Conservation (phyloP, 1,284 basidiomycete genomes). For the Puccinia coronata region DNA sequence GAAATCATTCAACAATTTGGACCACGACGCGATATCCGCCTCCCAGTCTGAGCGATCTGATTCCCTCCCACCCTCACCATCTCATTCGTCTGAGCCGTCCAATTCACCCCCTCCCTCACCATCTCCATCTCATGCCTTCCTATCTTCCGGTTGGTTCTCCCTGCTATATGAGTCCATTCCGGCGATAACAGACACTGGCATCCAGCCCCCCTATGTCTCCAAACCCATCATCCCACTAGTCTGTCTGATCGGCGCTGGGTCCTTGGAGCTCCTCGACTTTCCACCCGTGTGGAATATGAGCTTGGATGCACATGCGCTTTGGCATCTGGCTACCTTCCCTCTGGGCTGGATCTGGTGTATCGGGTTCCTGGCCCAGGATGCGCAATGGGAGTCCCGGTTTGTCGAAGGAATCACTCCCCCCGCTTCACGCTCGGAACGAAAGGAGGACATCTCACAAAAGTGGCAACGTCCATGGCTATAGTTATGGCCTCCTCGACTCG, state of each 20-base stretch:
- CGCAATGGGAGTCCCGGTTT: conserved; percentile 39
- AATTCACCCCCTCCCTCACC: conserved; percentile 51
- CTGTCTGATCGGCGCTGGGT: conserved; percentile 71
- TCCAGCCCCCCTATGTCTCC: conserved; percentile 57
- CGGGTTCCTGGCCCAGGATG: conserved; percentile 49
- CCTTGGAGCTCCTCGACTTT: conserved; percentile 89
- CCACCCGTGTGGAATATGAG: conserved; percentile 64
- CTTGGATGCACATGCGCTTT: conserved; percentile 91
- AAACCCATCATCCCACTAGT: conserved; percentile 62
- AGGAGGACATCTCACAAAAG: neutral
- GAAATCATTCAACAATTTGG: conserved; percentile 46
- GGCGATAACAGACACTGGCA: conserved; percentile 55
- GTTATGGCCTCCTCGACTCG: too few relatives aligned
- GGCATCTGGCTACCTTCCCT: conserved; percentile 86
- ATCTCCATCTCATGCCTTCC: neutral
- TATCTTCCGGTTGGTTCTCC: conserved; percentile 53
- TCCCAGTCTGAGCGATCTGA: conserved; percentile 55
- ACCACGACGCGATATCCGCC: conserved; percentile 65
- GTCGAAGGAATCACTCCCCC: conserved; percentile 37
- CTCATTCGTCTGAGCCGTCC: conserved; percentile 50
- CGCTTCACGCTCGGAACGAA: neutral
- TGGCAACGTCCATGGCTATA: neutral
- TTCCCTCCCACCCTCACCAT: conserved; percentile 51
- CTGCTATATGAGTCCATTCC: conserved; percentile 55
- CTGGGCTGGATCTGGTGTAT: conserved; percentile 75